Evolutionary conservation across 768 basidiomycete genomes (phyloP), one percentile per base, ranked within the genome.

Genomic region (Asterophora lycoperdoides): DNA sequence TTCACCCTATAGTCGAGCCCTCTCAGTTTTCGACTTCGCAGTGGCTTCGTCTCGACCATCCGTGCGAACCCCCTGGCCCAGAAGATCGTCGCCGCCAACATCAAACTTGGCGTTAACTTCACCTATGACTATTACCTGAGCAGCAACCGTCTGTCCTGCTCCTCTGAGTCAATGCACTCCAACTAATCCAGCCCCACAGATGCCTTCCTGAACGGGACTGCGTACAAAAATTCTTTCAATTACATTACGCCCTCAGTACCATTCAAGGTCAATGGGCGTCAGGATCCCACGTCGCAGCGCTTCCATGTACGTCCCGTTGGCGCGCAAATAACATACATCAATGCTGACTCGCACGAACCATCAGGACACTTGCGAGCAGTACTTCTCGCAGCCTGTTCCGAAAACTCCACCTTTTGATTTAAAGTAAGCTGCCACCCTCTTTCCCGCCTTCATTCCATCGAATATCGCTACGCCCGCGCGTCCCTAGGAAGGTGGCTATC

Each of bases 51-150:
- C 42, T 78, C 80, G 2, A 75, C 73, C 8, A 65, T 63, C 18
- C 76, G 81, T 19, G 80, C 72, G 7, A 82, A 78, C 53, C 65
- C 74, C 4, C 71, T 84, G 5, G 82, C 83, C 2, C 73, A 77
- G 53, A 82, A 79, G 61, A 80, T 84, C 34, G 65, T 83, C 8
- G 70, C 70, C 10, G 69, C 73, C 2, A 74, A 77, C 55, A 81
- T 84, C 37, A 68, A 64, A 2, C 64, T 73, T 29, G 70, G 74
- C 0, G 53, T 76, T 5, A 64, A 72, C 37, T 63, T 53, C 28
- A 19, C 49, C 1, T 52, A 69, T 14, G 57, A 66, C 1, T 77
- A 72, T 65, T 83, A 82, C 55, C 63, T 74, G 2, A 66, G 73
- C 3, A 73, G 74, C 51, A 80, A 81, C 53, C 81, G 81, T 80